phyloP scores from a whole-genome alignment of 805 yeast genomes.

The Pichia phayaonensis region DNA sequence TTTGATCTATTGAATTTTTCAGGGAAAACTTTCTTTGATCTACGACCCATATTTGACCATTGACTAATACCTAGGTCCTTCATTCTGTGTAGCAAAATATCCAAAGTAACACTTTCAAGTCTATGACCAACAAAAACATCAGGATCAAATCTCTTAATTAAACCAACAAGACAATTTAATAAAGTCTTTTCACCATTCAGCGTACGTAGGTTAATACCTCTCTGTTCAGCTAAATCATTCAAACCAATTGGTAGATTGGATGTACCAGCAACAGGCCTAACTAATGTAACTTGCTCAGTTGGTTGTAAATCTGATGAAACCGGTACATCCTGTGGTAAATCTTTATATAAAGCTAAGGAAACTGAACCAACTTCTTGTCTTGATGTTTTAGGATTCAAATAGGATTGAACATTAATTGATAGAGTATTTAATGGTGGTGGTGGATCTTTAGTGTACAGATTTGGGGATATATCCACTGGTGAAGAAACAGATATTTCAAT shows the following conservation, averaged over 20 bases:
- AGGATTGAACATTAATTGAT: slow-evolving; percentile 72
- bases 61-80: slow-evolving; percentile 62
- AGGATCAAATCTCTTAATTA: slow-evolving; percentile 72
- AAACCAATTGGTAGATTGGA: slow-evolving; percentile 71
- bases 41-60: slow-evolving; percentile 81
- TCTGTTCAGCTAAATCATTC: slow-evolving; percentile 48
- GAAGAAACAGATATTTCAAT: slow-evolving; percentile 57
- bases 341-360: slow-evolving; percentile 62
- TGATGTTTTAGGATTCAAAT: slow-evolving; percentile 64
- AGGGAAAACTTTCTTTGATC: slow-evolving; percentile 72
- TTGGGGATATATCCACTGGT: slow-evolving; percentile 41
- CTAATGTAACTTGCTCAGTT: slow-evolving; percentile 57
- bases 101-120: slow-evolving; percentile 70
- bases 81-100: slow-evolving; percentile 75
- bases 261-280: slow-evolving; percentile 66
- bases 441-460: slow-evolving; percentile 31
- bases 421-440: slow-evolving; percentile 68
- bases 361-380: slow-evolving; percentile 85
- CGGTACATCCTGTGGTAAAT: slow-evolving; percentile 70
- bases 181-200: slow-evolving; percentile 71
- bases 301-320: slow-evolving; percentile 55
- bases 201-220: slow-evolving; percentile 42
- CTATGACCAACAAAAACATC: slow-evolving; percentile 87
- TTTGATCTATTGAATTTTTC: slow-evolving; percentile 53
- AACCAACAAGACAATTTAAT: slow-evolving; percentile 65